These are phyloP conservation scores for barley (Hordeum vulgare) DNA, from an alignment of 176 grass and related monocot species.

Conservation along the genomic window MorexV3_pseudomolecules_assembly NC_058521.1:449849328-449849827, in stretches of 20 bases:
- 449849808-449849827: slow-evolving; percentile 55
- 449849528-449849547: slow-evolving; percentile 43
- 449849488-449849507: slow-evolving; percentile 81
- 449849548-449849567: slow-evolving; percentile 49
- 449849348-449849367: slow-evolving; percentile 18
- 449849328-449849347: background rate
- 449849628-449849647: slow-evolving; percentile 88
- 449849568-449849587: slow-evolving; percentile 46
- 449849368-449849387: slow-evolving; percentile 65
- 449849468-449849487: slow-evolving; percentile 50
- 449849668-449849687: slow-evolving; percentile 38
- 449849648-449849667: slow-evolving; percentile 88
- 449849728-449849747: background rate
- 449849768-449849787: slow-evolving; percentile 79
- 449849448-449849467: slow-evolving; percentile 64
- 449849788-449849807: background rate
- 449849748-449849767: slow-evolving; percentile 43
- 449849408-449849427: background rate
- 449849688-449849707: slow-evolving; percentile 80
- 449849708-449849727: slow-evolving; percentile 88
- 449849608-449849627: slow-evolving; percentile 65
- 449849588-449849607: slow-evolving; percentile 31
- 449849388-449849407: slow-evolving; percentile 36
- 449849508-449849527: slow-evolving; percentile 39
- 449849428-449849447: slow-evolving; percentile 70